These are phyloP conservation scores for Xerocomus nothofagi DNA, from an alignment of 1,284 basidiomycete genomes.

Conservation along the genomic window DNA sequence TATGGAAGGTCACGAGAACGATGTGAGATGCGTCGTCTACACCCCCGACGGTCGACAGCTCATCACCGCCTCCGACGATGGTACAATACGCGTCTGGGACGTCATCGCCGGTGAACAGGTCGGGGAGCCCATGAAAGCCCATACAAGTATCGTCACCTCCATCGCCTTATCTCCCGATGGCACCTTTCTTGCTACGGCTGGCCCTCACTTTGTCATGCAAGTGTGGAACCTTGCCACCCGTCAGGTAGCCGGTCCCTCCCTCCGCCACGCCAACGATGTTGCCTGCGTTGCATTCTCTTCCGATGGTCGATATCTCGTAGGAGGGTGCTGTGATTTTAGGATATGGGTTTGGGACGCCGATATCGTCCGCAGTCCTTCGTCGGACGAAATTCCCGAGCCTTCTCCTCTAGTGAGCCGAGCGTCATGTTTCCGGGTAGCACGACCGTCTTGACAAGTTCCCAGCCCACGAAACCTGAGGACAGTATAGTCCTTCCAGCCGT, in stretches of 20 bases:
- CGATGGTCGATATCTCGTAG: slow-evolving; percentile 31
- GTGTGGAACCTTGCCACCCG: slow-evolving; percentile 30
- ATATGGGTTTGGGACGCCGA: slow-evolving; percentile 35
- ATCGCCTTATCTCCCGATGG: slow-evolving; percentile 35
- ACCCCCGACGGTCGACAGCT: slow-evolving; percentile 29
- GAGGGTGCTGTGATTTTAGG: slow-evolving; percentile 32
- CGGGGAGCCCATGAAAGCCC: slow-evolving; percentile 34
- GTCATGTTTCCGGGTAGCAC: background rate
- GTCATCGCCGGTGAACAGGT: slow-evolving; percentile 28
- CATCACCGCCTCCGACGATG: slow-evolving; percentile 31
- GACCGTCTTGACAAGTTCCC: slow-evolving; percentile 2
- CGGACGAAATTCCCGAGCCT: slow-evolving; percentile 8
- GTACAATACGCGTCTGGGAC: slow-evolving; percentile 34
- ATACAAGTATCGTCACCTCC: slow-evolving; percentile 31
- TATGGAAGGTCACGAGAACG: slow-evolving; percentile 32
- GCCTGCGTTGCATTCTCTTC: slow-evolving; percentile 32
- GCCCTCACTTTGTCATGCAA: slow-evolving; percentile 30
- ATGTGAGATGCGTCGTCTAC: slow-evolving; percentile 32
- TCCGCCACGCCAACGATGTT: slow-evolving; percentile 33
- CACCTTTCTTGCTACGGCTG: slow-evolving; percentile 31
- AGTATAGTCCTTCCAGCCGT: background rate
- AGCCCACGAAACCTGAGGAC: slow-evolving; percentile 15
- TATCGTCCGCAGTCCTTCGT: slow-evolving; percentile 19
- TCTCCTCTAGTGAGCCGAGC: slow-evolving; percentile 14
- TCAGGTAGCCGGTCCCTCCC: slow-evolving; percentile 19